phyloP scores from a whole-genome alignment of 192 early-diverging fungal species.

The Coemansia sp. region DNA sequence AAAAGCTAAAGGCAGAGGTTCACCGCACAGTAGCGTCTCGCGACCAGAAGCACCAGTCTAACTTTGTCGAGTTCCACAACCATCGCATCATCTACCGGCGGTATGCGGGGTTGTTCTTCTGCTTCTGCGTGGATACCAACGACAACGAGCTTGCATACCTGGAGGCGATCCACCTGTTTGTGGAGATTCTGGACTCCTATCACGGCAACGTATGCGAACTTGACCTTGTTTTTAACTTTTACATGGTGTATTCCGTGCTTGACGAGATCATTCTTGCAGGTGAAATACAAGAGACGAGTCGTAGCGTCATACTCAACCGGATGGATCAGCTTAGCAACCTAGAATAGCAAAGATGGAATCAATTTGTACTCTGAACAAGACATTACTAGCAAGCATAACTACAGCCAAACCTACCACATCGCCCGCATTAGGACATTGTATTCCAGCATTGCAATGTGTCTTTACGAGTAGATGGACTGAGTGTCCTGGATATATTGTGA shows the following conservation, averaged over 20 bases:
- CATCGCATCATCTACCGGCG: constrained; percentile 98
- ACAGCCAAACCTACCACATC: too few relatives aligned
- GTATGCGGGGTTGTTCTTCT: constrained; percentile 98
- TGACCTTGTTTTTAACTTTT: constrained; percentile 98
- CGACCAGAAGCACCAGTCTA: constrained; percentile 96
- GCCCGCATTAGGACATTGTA: too few relatives aligned
- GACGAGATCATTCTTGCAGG: constrained; percentile 98
- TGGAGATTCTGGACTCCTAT: constrained; percentile 97
- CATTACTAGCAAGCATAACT: too few relatives aligned
- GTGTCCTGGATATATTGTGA: too few relatives aligned
- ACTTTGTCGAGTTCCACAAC: constrained; percentile 99
- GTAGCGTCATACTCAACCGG: constrained; percentile 69
- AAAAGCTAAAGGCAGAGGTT: constrained; percentile 91
- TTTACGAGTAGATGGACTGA: too few relatives aligned
- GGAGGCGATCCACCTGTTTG: constrained; percentile 98
- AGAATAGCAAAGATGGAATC: constrained; percentile 58
- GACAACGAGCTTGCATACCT: constrained; percentile 96
- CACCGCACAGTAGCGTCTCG: constrained; percentile 93
- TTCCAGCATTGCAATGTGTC: too few relatives aligned
- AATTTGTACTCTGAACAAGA: neutral
- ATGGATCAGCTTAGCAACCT: constrained; percentile 77
- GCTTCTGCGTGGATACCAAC: constrained; percentile 97
- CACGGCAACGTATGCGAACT: constrained; percentile 99
- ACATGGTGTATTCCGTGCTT: constrained; percentile 94
- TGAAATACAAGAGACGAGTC: constrained; percentile 97